These are phyloP conservation scores for Cutaneotrichosporon cyanovorans DNA, from an alignment of 1,284 basidiomycete species.

Conservation along the genomic window DNA sequence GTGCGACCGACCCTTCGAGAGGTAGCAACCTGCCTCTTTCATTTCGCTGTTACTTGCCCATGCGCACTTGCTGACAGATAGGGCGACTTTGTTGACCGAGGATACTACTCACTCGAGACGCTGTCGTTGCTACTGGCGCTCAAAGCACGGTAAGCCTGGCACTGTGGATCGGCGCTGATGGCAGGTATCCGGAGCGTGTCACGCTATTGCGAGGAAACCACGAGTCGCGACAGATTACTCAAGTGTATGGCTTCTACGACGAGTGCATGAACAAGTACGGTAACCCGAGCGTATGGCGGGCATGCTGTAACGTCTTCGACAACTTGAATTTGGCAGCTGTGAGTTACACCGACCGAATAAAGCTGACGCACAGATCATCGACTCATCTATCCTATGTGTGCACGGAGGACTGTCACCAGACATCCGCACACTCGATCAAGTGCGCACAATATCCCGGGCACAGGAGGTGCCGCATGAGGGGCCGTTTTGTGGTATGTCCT, in stretches of 20 bases:
- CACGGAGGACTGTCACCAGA: slow-evolving; percentile 90
- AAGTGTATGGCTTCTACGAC: slow-evolving; percentile 97
- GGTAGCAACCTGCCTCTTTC: no score
- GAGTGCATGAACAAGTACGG: slow-evolving; percentile 97
- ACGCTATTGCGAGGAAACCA: slow-evolving; percentile 90
- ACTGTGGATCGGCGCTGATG: not conserved
- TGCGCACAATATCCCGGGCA: slow-evolving; percentile 78
- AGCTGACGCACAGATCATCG: slow-evolving; percentile 65
- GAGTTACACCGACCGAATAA: slow-evolving; percentile 36
- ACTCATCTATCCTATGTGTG: slow-evolving; percentile 81
- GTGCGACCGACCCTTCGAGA: no score
- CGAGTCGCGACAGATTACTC: slow-evolving; percentile 92
- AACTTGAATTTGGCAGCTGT: slow-evolving; percentile 88
- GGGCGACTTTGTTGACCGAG: slow-evolving; percentile 97
- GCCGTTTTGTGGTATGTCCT: slow-evolving; percentile 77
- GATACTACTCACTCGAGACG: slow-evolving; percentile 94
- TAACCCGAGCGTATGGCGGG: slow-evolving; percentile 87
- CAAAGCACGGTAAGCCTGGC: slow-evolving; percentile 66
- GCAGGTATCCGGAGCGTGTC: slow-evolving; percentile 78
- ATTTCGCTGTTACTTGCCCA: no score
- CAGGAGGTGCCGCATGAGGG: slow-evolving; percentile 96
- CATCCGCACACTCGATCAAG: slow-evolving; percentile 84
- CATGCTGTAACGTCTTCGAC: slow-evolving; percentile 91
- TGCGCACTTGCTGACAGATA: slow-evolving; percentile 38
- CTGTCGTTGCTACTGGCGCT: slow-evolving; percentile 80